Base-by-base conservation (phyloP, 257 asterid species). In the Gentiana macrophylla region DNA sequence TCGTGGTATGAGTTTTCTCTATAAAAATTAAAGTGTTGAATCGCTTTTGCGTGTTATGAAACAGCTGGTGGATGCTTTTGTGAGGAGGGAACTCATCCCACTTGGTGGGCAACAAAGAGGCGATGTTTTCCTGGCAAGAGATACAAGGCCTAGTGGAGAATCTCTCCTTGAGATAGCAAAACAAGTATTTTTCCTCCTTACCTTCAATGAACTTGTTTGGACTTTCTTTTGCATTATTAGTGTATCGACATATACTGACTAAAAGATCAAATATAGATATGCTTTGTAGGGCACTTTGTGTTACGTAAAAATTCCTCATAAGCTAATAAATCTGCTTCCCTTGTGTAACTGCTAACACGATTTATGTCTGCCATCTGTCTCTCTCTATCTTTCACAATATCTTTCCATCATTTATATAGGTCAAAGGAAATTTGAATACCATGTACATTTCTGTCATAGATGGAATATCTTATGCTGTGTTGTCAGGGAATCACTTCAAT, bases 141-240 rank as follows among this genome's bases (percentile, higher is more conserved):
- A 87, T 70, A 87, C 95, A 15, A 78, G 97, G 72, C 98, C 98
- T 63, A 91, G 98, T 38, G 98, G 97, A 61, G 64, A 37, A 67
- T 56, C 76, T 64, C 96, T 91, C 59, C 67, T 79, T 57, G 83
- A 83, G 56, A 95, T 90, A 37, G 90, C 95, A 69, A 81, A 81
- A 67, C 80, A 74, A 65, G 98, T 87, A 82, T 54, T 45, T 35
- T 59, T 62, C 56, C 56, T 48, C 55, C 43, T 63, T 24, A 43
- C 33, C 54, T 65, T 60, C 43, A 24, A 4, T 8, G 9, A 36
- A 7, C 13, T 57, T 41, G 46, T 10, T 41, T 41, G 46, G 46
- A 41, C 46, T 38, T 12, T 5, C 54, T 43, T 52, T 5, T 38
- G 54, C 33, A 12, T 24, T 52, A 53, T 15, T 4, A 12, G 13